Base-by-base conservation (phyloP, 345 rosid genomes). In the Lumnitzera littorea region DNA sequence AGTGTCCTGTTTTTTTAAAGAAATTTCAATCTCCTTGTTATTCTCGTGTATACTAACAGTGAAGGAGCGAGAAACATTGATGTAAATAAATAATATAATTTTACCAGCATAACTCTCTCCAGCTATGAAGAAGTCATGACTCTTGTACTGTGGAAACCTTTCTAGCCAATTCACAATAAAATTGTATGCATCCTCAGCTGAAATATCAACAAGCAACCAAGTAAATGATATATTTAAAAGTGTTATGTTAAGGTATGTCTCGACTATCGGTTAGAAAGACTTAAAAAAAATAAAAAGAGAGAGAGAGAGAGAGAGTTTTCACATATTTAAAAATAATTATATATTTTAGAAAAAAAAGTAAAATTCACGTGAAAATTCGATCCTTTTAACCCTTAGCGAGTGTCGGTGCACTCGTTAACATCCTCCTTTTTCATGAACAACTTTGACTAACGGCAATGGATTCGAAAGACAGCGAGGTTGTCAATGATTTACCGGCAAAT, bases 91-190 rank as follows among this genome's bases (percentile, higher is more conserved):
- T 7, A 23, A 13, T 14, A 23, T 4, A 3, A 50, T 51, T 20
- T 56, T 51, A 63, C 71, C 81, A 4, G 82, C 76, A 60, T 72
- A 64, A 24, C 74, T 75, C 70, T 79, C 83, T 46, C 84, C 84
- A 1, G 74, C 20, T 29, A 75, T 60, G 67, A 51, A 79, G 56
- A 79, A 68, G 41, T 73, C 76, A 12, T 29, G 64, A 12, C 60
- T 58, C 25, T 73, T 75, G 52, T 70, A 79, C 43, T 75, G 72
- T 0, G 78, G 80, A 54, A 67, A 79, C 53, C 75, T 62, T 61
- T 64, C 60, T 23, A 75, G 55, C 83, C 80, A 79, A 53, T 70
- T 70, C 52, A 62, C 62, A 24, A 79, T 13, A 63, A 75, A 79
- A 57, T 23, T 55, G 51, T 75, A 64, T 2, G 74, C 62, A 62